Percentiles rank a stretch among this genome's conserved stretches.
Conservation (phyloP, 805 yeast genomes). For the Yamadazyma endophytica region DNA sequence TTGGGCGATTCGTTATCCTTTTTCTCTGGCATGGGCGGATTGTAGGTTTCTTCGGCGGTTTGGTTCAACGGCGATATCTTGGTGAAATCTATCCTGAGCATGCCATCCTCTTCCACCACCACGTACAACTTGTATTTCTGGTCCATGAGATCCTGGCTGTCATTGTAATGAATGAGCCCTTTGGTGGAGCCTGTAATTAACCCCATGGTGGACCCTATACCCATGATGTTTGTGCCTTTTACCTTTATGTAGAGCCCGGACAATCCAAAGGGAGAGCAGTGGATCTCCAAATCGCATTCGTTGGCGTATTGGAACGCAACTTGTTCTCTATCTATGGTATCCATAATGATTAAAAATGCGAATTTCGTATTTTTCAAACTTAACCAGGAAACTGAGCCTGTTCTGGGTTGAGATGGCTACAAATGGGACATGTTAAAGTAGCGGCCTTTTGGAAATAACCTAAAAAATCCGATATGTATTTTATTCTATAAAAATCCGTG, state of each 20-base stretch:
- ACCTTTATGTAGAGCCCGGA: constrained; percentile 48
- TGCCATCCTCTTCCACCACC: constrained; percentile 42
- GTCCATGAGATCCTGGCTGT: constrained; percentile 41
- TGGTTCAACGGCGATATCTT: constrained; percentile 31
- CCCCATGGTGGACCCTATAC: constrained; percentile 56
- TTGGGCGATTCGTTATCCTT: constrained; percentile 8
- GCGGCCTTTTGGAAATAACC: not conserved
- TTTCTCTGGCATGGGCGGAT: not conserved
- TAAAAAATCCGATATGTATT: not conserved
- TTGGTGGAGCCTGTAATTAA: constrained; percentile 48
- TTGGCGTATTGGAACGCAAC: constrained; percentile 40
- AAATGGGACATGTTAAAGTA: no score
- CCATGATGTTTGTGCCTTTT: constrained; percentile 46
- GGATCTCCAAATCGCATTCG: constrained; percentile 50
- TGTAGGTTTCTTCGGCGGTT: constrained; percentile 8
- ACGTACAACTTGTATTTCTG: constrained; percentile 49
- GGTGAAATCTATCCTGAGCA: constrained; percentile 48
- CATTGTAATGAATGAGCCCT: constrained; percentile 48
- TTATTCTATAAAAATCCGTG: no score
- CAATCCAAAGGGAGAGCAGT: constrained; percentile 55
- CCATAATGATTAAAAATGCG: no score
- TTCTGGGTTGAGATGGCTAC: no score
- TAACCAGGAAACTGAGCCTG: no score
- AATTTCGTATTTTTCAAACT: no score
- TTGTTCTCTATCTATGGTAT: constrained; percentile 8